These are phyloP conservation scores for Malus asiatica DNA, from an alignment of 306 rosid species.

Conservation along the genomic window DNA sequence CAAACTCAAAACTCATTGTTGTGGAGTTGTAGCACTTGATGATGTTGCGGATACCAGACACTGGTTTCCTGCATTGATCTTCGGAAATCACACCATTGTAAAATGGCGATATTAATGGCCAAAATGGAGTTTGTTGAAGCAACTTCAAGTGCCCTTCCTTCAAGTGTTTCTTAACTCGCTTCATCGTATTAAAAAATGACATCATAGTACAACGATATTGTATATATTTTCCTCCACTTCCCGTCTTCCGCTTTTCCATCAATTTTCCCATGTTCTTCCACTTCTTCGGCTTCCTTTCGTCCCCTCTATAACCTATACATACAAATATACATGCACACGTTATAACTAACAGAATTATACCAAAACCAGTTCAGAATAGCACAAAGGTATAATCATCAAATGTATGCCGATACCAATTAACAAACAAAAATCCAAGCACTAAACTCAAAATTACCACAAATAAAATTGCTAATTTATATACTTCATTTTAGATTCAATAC, in stretches of 20 bases:
- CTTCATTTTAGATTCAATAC: too few species aligned
- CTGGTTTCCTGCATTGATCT: neutral
- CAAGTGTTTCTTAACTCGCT: neutral
- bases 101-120: conserved; percentile 3
- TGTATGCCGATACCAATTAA: too few species aligned
- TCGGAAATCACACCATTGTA: neutral
- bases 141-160: neutral
- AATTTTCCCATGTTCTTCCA: neutral
- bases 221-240: neutral
- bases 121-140: conserved; percentile 1
- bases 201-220: neutral
- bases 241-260: too few species aligned
- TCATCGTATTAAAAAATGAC: neutral
- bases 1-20: neutral
- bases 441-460: too few species aligned
- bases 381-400: too few species aligned
- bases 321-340: too few species aligned
- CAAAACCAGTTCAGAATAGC: too few species aligned
- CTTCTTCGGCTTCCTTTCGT: too few species aligned
- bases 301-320: neutral
- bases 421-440: too few species aligned
- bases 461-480: neutral
- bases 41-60: neutral
- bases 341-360: neutral
- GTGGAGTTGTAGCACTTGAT: neutral